phyloP scores from a whole-genome alignment of 352 stramenopile species.

The Phytophthora agathidicida region DNA sequence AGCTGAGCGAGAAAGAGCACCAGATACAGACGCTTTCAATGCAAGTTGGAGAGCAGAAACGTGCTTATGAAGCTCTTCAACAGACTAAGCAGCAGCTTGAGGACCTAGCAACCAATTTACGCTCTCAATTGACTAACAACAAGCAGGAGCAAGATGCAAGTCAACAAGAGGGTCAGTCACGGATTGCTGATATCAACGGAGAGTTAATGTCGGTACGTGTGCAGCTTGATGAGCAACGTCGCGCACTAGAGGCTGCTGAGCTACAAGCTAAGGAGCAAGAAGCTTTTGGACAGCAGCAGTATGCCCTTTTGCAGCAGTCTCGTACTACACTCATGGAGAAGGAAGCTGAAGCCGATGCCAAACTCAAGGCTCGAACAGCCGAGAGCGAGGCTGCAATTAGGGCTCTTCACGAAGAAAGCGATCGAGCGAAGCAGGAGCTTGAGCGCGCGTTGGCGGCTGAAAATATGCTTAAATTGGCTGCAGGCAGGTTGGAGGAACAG shows the following conservation, averaged over 20 bases:
- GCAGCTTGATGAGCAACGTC: constrained; percentile 74
- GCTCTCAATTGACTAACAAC: constrained; percentile 64
- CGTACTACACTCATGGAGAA: constrained; percentile 53
- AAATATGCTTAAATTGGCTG: constrained; percentile 35
- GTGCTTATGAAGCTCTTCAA: constrained; percentile 53
- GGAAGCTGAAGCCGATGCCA: constrained; percentile 45
- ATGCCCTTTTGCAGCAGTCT: constrained; percentile 59
- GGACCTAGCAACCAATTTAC: constrained; percentile 57
- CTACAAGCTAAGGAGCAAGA: constrained; percentile 74
- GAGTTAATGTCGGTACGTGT: constrained; percentile 81
- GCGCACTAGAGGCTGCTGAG: constrained; percentile 69
- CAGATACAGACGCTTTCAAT: constrained; percentile 64
- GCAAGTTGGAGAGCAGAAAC: constrained; percentile 62
- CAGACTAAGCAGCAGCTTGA: constrained; percentile 79
- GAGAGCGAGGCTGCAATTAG: constrained; percentile 39
- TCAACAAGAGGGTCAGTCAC: constrained; percentile 66
- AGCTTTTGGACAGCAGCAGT: constrained; percentile 52
- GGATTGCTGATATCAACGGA: constrained; percentile 65
- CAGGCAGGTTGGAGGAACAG: constrained; percentile 41
- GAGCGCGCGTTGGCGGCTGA: constrained; percentile 44
- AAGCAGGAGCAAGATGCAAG: constrained; percentile 55
- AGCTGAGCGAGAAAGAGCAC: constrained; percentile 61
- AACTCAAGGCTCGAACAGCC: constrained; percentile 44
- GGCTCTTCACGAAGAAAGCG: constrained; percentile 44
- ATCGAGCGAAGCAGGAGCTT: constrained; percentile 46